Evolutionary conservation across 2,329 filamentous ascomycete genomes (phyloP).

Genomic region (Chaetomium strumarium): DNA sequence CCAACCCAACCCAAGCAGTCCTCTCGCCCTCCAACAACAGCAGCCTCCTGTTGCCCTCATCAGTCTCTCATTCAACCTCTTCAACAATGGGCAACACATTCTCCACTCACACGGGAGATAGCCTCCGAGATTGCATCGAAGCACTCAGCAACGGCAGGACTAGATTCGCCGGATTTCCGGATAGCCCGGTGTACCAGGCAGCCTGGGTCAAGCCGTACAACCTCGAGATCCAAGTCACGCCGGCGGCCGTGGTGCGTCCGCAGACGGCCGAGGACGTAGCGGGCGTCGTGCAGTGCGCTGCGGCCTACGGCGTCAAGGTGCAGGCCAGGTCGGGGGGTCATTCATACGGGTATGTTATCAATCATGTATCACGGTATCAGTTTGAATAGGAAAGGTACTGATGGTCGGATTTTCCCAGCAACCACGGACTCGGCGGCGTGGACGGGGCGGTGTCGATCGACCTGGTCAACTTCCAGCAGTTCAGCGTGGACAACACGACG

Average conservation of each 20-base stretch:
- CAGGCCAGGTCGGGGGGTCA: conserved; percentile 60
- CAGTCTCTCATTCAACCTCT: neutral
- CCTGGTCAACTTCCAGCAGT: conserved; percentile 46
- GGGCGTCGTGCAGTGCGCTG: conserved; percentile 52
- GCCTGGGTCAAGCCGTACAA: conserved; percentile 50
- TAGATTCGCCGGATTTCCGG: conserved; percentile 43
- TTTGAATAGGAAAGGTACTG: no score
- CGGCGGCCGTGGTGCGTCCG: conserved; percentile 52
- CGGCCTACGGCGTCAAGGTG: conserved; percentile 43
- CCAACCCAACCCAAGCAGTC: neutral
- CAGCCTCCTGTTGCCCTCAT: neutral
- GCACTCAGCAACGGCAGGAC: conserved; percentile 40
- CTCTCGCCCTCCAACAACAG: neutral
- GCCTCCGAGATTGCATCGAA: conserved; percentile 41
- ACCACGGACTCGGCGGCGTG: conserved; percentile 40
- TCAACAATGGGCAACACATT: conserved; percentile 39
- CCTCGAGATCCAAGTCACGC: conserved; percentile 43
- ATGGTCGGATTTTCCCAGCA: no score
- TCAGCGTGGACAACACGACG: conserved; percentile 46
- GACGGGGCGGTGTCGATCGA: conserved; percentile 51
- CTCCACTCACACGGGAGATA: conserved; percentile 28
- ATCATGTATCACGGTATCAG: no score
- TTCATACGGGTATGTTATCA: conserved; percentile 52
- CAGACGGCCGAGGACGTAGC: conserved; percentile 48
- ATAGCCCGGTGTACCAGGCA: conserved; percentile 39